phyloP scores from a whole-genome alignment of 78 protist species.

The Dictyostelium intermedium region DNA sequence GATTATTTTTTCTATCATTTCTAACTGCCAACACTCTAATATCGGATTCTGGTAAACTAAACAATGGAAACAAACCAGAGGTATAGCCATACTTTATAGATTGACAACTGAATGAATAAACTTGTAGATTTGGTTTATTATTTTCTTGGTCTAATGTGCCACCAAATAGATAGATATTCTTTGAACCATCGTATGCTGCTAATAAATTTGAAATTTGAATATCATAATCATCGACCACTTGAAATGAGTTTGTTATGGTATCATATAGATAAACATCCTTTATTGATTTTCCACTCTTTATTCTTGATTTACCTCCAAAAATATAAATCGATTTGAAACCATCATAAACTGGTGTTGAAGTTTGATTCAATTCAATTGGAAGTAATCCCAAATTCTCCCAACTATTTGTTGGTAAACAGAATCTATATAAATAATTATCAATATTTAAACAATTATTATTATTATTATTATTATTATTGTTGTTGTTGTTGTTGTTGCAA shows the following conservation, averaged over 20 bases:
- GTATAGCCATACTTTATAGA: background rate
- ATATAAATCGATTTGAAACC: slow-evolving; percentile 2
- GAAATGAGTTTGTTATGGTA: background rate
- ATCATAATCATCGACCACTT: background rate
- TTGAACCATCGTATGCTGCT: background rate
- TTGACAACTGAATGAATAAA: background rate
- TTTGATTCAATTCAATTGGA: background rate
- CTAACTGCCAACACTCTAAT: background rate
- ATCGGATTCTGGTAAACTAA: background rate
- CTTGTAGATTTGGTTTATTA: background rate
- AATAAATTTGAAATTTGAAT: background rate
- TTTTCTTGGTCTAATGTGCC: background rate
- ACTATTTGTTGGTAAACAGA: background rate
- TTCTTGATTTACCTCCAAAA: background rate
- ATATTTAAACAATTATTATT: background rate
- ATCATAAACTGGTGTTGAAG: slow-evolving; percentile 20
- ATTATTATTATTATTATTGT: background rate
- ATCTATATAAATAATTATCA: slow-evolving; percentile 8
- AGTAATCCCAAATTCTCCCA: slow-evolving; percentile 1
- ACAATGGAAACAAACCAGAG: background rate
- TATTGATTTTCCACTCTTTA: background rate
- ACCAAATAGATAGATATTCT: background rate
- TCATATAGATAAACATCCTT: background rate
- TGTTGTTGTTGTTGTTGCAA: background rate
- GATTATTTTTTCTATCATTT: slow-evolving; percentile 29